A percentile compares a stretch with the other conserved stretches of the same genome.
Conservation (phyloP, 2,329 filamentous ascomycete species). For the Calonectria honghensis region DNA sequence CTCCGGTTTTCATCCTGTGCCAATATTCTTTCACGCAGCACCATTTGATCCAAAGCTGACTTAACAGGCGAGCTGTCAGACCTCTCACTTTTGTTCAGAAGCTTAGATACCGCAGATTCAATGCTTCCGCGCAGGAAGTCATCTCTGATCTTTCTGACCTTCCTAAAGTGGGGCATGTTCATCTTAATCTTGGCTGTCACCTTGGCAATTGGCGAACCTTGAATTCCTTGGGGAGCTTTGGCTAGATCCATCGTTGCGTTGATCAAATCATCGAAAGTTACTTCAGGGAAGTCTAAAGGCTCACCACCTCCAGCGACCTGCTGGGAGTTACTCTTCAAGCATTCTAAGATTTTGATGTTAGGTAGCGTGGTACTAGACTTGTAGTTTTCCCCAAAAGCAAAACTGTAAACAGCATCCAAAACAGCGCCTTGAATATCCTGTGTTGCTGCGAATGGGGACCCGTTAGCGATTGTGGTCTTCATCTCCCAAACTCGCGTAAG, state of each 20-base stretch:
- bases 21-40: constrained; percentile 3
- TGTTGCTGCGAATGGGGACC: constrained; percentile 7
- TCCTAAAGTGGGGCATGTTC: constrained; percentile 17
- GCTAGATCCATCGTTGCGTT: constrained; percentile 12
- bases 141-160: constrained; percentile 18
- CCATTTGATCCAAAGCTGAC: constrained; percentile 18
- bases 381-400: constrained; percentile 16
- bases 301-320: constrained; percentile 12
- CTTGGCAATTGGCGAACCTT: constrained; percentile 16
- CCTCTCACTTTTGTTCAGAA: constrained; percentile 6
- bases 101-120: constrained; percentile 17
- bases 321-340: constrained; percentile 7
- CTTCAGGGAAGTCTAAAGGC: constrained; percentile 12
- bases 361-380: constrained; percentile 6
- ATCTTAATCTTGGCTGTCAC: constrained; percentile 14
- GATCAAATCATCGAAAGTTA: constrained; percentile 21
- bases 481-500: constrained; percentile 13
- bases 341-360: constrained; percentile 8
- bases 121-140: constrained; percentile 13
- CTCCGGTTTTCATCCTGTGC: constrained; percentile 9
- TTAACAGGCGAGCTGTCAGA: not conserved
- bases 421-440: constrained; percentile 14
- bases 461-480: constrained; percentile 5
- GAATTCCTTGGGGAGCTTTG: constrained; percentile 19
- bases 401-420: constrained; percentile 16